phyloP scores from a whole-genome alignment of 2,329 filamentous ascomycete genomes.

The Cladosporium phlei region DNA sequence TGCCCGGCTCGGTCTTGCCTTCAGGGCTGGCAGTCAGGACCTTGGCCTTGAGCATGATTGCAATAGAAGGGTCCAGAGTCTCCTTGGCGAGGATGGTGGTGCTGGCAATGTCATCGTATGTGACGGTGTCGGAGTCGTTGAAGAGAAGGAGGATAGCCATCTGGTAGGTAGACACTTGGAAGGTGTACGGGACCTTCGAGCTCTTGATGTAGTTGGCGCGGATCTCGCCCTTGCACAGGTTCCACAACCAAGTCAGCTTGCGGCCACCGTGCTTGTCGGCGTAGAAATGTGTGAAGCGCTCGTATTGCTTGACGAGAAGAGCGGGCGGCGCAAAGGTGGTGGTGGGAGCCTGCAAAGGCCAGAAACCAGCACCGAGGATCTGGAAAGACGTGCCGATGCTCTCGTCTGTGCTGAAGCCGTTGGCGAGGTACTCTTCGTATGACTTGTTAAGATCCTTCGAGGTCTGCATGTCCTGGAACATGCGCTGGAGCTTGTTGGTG shows the following conservation, averaged over 20 bases:
- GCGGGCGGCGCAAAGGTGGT: constrained; percentile 84
- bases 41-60: constrained; percentile 88
- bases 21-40: constrained; percentile 70
- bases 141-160: constrained; percentile 95
- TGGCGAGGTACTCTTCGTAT: constrained; percentile 73
- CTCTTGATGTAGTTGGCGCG: constrained; percentile 86
- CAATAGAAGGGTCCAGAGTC: constrained; percentile 78
- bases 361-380: constrained; percentile 93
- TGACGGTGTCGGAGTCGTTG: constrained; percentile 81
- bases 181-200: constrained; percentile 87
- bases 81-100: constrained; percentile 76
- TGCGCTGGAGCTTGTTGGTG: constrained; percentile 97
- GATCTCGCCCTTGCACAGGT: constrained; percentile 94
- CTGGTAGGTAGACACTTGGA: constrained; percentile 96
- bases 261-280: constrained; percentile 94
- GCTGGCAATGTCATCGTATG: constrained; percentile 81
- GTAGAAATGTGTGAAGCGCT: constrained; percentile 87
- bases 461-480: constrained; percentile 99
- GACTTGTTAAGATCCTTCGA: constrained; percentile 92
- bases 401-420: constrained; percentile 55
- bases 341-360: constrained; percentile 81
- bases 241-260: constrained; percentile 97
- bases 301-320: constrained; percentile 80
- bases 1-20: constrained; percentile 71
- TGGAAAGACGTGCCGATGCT: constrained; percentile 83